These are phyloP conservation scores for Mortierella sp. DNA, from an alignment of 371 early-diverging fungal genomes.

Conservation along the genomic window DNA sequence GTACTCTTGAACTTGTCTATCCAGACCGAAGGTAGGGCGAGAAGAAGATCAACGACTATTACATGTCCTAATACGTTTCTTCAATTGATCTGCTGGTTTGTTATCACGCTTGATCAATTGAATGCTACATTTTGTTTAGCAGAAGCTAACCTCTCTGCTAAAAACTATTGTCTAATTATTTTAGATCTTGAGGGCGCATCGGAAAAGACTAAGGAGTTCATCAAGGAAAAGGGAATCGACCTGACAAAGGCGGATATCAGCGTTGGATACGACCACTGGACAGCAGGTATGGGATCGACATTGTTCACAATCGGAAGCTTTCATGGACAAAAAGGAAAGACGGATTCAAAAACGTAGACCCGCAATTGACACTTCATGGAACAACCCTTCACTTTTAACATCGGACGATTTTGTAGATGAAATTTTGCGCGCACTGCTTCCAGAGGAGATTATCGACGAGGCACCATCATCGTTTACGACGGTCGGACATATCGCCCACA, in stretches of 20 bases:
- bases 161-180: neutral
- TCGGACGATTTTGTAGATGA: slow-evolving; percentile 73
- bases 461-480: slow-evolving; percentile 94
- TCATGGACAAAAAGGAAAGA: no score
- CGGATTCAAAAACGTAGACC: neutral
- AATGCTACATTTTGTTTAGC: neutral
- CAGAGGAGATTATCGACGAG: slow-evolving; percentile 78
- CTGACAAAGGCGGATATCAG: slow-evolving; percentile 67
- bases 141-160: neutral
- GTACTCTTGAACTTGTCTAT: slow-evolving; percentile 71
- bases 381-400: slow-evolving; percentile 30
- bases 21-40: slow-evolving; percentile 46
- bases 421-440: slow-evolving; percentile 90
- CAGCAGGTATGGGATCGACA: slow-evolving; percentile 65
- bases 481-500: slow-evolving; percentile 97
- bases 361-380: slow-evolving; percentile 9
- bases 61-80: neutral
- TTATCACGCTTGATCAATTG: no score
- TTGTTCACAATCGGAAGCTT: neutral
- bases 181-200: slow-evolving; percentile 63
- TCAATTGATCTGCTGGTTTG: no score
- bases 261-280: slow-evolving; percentile 85
- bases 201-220: slow-evolving; percentile 60
- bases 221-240: slow-evolving; percentile 65
- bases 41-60: neutral